A percentile compares a stretch with the other conserved stretches of the same genome.
Evolutionary conservation across 257 asterid species (phyloP).

Genomic region (Parsonsia alboflavescens): DNA sequence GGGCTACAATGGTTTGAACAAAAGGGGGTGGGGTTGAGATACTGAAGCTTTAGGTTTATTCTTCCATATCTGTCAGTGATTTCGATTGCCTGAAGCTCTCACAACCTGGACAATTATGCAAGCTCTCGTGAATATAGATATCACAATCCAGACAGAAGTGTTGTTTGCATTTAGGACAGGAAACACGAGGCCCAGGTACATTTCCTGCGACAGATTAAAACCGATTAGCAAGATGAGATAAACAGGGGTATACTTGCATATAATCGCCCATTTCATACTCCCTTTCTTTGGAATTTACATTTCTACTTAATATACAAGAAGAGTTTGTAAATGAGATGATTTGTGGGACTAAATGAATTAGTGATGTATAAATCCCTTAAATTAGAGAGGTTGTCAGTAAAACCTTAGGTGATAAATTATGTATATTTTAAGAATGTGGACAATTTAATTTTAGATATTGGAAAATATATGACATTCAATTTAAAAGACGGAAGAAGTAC

Average conservation of each 20-base stretch:
- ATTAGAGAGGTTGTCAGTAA: no score
- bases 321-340: no score
- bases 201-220: conserved; percentile 49
- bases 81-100: conserved; percentile 69
- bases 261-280: no score
- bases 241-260: background rate
- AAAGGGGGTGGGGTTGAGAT: background rate
- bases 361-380: no score
- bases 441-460: no score
- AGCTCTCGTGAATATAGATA: conserved; percentile 91
- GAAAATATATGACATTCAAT: no score
- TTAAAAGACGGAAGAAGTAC: no score
- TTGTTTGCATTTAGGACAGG: conserved; percentile 86
- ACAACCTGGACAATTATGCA: conserved; percentile 97
- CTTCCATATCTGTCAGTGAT: conserved; percentile 25
- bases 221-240: background rate
- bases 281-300: no score
- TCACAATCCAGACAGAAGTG: conserved; percentile 91
- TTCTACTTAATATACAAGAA: no score
- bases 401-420: no score
- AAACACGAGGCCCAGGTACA: conserved; percentile 52
- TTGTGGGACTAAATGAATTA: no score
- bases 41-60: conserved; percentile 14
- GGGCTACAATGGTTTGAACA: background rate
- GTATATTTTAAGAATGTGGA: no score